Evolutionary conservation across 768 basidiomycete species (phyloP).

Genomic region (Lentinus tigrinus): DNA sequence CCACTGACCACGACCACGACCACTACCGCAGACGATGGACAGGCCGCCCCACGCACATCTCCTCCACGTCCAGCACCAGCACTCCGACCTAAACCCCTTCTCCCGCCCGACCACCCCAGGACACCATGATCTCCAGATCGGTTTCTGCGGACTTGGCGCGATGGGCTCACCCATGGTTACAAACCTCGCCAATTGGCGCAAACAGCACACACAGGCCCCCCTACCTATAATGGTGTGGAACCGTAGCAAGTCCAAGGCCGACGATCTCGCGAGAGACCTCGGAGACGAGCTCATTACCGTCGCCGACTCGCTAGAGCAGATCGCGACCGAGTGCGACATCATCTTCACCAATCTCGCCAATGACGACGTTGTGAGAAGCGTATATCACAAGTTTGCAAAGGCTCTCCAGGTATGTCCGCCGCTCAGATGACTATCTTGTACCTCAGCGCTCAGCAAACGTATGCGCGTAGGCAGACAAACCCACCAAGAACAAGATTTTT

Average conservation of each 20-base stretch:
- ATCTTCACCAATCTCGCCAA: conserved; percentile 72
- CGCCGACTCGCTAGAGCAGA: conserved; percentile 53
- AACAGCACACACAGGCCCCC: conserved; percentile 33
- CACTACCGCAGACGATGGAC: conserved; percentile 5
- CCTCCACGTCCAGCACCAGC: conserved; percentile 13
- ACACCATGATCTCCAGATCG: conserved; percentile 39
- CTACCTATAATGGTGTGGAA: conserved; percentile 75
- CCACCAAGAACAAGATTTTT: conserved; percentile 65
- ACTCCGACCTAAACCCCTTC: conserved; percentile 39
- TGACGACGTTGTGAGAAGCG: conserved; percentile 65
- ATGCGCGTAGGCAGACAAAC: conserved; percentile 30
- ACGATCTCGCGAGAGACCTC: conserved; percentile 55
- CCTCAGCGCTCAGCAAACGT: neutral
- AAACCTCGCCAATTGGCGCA: conserved; percentile 65
- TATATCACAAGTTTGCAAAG: conserved; percentile 60
- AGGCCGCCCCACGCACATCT: conserved; percentile 3
- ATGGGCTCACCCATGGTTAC: conserved; percentile 79
- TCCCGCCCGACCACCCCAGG: conserved; percentile 60
- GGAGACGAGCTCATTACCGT: conserved; percentile 53
- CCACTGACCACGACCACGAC: neutral
- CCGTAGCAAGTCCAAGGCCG: conserved; percentile 60
- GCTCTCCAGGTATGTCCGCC: conserved; percentile 49
- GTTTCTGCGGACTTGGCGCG: conserved; percentile 54
- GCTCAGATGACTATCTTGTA: neutral
- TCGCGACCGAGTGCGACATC: conserved; percentile 69